These are phyloP conservation scores for Kwoniella sp. DNA, from an alignment of 768 basidiomycete species.

Conservation along the genomic window DNA sequence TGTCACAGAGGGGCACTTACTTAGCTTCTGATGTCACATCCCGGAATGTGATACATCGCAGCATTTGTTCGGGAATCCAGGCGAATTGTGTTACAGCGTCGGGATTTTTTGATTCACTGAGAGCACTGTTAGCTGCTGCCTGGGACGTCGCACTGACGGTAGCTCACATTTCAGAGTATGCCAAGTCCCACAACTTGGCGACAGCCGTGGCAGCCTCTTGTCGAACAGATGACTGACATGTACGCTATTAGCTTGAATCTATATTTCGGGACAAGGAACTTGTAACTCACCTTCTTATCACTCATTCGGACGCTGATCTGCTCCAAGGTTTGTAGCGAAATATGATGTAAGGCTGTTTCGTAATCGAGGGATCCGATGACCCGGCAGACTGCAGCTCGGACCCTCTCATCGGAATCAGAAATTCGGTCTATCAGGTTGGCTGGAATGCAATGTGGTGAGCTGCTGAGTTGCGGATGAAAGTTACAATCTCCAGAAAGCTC, in stretches of 20 bases:
- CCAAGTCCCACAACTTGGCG: conserved; percentile 75
- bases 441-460: conserved; percentile 10
- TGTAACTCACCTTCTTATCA: conserved; percentile 76
- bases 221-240: conserved; percentile 52
- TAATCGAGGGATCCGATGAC: conserved; percentile 83
- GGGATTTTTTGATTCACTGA: conserved; percentile 76
- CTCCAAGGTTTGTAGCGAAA: conserved; percentile 67
- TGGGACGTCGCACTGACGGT: not conserved
- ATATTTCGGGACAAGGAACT: not conserved
- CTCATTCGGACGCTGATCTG: conserved; percentile 70
- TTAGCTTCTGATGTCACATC: conserved; percentile 64
- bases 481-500: not conserved
- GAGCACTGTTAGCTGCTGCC: not conserved
- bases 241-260: not conserved
- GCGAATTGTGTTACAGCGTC: conserved; percentile 76
- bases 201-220: conserved; percentile 74
- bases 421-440: conserved; percentile 66
- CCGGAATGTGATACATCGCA: conserved; percentile 60
- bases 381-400: conserved; percentile 81
- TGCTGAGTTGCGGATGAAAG: not conserved
- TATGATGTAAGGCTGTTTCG: conserved; percentile 82
- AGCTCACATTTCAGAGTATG: conserved; percentile 86
- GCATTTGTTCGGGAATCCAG: conserved; percentile 84
- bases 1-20: conserved; percentile 56
- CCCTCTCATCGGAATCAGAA: conserved; percentile 85